Conservation (phyloP, 31 red algal species). For the Endocladia muricata region DNA sequence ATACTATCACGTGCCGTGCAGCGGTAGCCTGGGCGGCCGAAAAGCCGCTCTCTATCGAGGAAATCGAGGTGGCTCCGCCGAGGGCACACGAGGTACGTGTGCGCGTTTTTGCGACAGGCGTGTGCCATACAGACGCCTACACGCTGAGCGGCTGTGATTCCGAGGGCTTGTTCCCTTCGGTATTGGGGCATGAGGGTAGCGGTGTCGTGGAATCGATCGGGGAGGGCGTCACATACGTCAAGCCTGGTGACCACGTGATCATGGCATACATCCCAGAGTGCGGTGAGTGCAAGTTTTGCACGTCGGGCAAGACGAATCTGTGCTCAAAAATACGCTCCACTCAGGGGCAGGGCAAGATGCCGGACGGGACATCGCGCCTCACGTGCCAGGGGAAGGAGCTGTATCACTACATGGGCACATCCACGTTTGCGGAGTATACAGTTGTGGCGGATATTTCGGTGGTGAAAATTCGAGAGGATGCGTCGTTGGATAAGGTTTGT, state of each 20-base stretch:
- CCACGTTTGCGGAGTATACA: constrained; percentile 88
- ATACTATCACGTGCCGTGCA: constrained; percentile 82
- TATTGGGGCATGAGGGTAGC: constrained; percentile 96
- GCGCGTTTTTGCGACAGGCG: constrained; percentile 67
- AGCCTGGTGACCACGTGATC: constrained; percentile 88
- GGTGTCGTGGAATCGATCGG: constrained; percentile 94
- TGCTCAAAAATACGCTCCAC: constrained; percentile 81
- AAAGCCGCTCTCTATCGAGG: constrained; percentile 72
- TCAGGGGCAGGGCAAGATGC: constrained; percentile 90
- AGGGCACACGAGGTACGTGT: constrained; percentile 73
- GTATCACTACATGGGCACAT: constrained; percentile 93
- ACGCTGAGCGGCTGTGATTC: constrained; percentile 84
- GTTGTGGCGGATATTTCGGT: constrained; percentile 90
- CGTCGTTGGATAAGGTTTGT: constrained; percentile 85
- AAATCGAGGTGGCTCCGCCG: constrained; percentile 83
- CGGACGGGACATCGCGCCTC: constrained; percentile 84
- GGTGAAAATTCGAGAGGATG: constrained; percentile 68
- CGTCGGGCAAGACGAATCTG: constrained; percentile 85
- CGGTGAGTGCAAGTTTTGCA: constrained; percentile 94
- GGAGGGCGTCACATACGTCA: constrained; percentile 74
- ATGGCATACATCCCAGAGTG: constrained; percentile 93
- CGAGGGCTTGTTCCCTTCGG: constrained; percentile 89
- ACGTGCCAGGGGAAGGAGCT: constrained; percentile 69
- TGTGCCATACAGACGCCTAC: constrained; percentile 97
- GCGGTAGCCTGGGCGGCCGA: constrained; percentile 87